Percentiles rank a stretch among this genome's conserved stretches.
phyloP scores from a whole-genome alignment of 2,329 filamentous ascomycete species.

The Microdochium nivale region DNA sequence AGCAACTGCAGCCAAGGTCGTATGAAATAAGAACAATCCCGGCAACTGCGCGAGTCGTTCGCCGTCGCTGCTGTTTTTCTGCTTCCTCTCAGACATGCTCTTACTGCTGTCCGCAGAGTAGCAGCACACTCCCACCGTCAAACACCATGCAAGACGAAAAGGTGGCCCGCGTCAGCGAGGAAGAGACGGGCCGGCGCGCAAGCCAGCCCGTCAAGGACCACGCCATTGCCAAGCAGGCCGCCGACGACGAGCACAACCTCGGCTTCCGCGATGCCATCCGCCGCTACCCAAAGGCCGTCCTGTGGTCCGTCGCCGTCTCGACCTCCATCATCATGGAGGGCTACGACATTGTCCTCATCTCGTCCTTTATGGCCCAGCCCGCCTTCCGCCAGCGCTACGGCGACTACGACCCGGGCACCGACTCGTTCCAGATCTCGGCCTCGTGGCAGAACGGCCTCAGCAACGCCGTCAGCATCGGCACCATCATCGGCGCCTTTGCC shows the following conservation, averaged over 20 bases:
- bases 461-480: slow-evolving; percentile 22
- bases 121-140: too few species aligned
- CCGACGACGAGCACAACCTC: not conserved
- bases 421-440: slow-evolving; percentile 35
- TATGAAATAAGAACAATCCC: too few species aligned
- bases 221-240: not conserved
- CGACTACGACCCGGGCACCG: slow-evolving; percentile 11
- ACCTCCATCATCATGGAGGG: slow-evolving; percentile 28
- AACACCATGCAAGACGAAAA: too few species aligned
- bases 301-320: not conserved
- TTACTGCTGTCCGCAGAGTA: too few species aligned
- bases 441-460: slow-evolving; percentile 43
- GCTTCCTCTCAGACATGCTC: too few species aligned
- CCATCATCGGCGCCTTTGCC: slow-evolving; percentile 29
- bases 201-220: not conserved
- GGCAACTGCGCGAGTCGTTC: too few species aligned
- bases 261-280: not conserved
- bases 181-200: not conserved
- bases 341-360: slow-evolving; percentile 37
- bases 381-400: slow-evolving; percentile 31
- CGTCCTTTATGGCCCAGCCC: slow-evolving; percentile 36
- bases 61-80: too few species aligned
- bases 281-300: not conserved
- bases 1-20: too few species aligned
- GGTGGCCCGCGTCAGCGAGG: not conserved